Percentiles rank a stretch among this genome's conserved stretches.
Evolutionary conservation across 139 green algal species (phyloP).

Genomic region (Trebouxia sp.): DNA sequence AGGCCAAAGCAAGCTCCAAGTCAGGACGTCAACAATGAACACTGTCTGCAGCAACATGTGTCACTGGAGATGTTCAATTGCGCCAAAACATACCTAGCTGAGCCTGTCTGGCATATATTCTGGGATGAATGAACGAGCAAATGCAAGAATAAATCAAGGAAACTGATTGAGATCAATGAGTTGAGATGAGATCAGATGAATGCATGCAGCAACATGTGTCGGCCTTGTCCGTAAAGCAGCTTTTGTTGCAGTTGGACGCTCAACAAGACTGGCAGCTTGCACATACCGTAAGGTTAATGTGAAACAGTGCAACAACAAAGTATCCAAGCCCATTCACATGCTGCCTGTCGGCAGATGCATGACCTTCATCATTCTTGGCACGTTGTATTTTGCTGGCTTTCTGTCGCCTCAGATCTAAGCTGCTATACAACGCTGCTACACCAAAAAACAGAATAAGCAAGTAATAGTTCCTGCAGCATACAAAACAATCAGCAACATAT

Average conservation of each 20-base stretch:
- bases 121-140: no score
- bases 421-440: conserved; percentile 1
- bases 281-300: conserved; percentile 18
- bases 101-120: no score
- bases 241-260: no score
- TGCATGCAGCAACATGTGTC: no score
- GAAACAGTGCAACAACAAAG: background rate
- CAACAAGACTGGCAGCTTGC: no score
- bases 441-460: conserved; percentile 22
- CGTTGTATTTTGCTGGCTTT: background rate
- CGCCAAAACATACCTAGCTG: no score
- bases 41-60: conserved; percentile 5
- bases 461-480: conserved; percentile 17
- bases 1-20: conserved; percentile 8
- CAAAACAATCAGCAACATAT: background rate
- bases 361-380: background rate
- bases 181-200: no score
- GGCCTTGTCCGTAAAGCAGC: no score
- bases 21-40: conserved; percentile 22
- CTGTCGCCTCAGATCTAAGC: background rate
- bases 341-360: background rate
- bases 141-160: no score
- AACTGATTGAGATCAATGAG: no score
- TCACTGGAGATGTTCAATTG: no score
- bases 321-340: conserved; percentile 24